Evolutionary conservation across 2,329 filamentous ascomycete species (phyloP).

Genomic region (Aspergillus thermomutatus): DNA sequence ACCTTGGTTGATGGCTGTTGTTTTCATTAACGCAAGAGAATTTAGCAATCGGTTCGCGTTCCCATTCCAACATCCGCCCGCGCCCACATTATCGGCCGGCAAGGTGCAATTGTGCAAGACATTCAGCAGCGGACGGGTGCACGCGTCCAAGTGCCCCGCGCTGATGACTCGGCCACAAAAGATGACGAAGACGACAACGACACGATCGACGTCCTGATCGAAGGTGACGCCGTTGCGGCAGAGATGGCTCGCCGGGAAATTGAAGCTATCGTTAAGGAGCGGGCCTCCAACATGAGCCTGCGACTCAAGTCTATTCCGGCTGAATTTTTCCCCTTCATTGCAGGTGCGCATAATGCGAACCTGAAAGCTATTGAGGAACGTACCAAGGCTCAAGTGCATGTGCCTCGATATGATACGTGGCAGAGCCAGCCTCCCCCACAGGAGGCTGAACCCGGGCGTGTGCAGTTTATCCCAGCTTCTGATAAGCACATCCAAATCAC

Average conservation of each 20-base stretch:
- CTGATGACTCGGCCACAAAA: constrained; percentile 61
- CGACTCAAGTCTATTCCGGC: constrained; percentile 80
- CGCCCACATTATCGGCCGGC: constrained; percentile 88
- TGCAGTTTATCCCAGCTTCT: constrained; percentile 66
- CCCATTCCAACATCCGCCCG: constrained; percentile 79
- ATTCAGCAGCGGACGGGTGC: constrained; percentile 88
- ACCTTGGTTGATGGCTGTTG: neutral
- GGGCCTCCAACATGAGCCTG: constrained; percentile 75
- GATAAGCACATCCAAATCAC: constrained; percentile 79
- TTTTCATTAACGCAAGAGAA: constrained; percentile 3
- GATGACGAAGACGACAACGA: constrained; percentile 75
- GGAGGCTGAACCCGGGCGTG: constrained; percentile 60
- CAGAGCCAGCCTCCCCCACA: constrained; percentile 64
- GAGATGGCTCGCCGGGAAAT: constrained; percentile 81
- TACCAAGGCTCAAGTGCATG: constrained; percentile 73
- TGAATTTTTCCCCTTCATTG: constrained; percentile 94
- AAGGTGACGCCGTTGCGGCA: constrained; percentile 86
- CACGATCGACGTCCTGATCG: constrained; percentile 80
- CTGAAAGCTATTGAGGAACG: constrained; percentile 66
- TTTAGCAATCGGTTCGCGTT: constrained; percentile 66
- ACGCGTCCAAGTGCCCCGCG: constrained; percentile 82
- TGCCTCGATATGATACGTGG: constrained; percentile 79
- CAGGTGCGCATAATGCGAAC: constrained; percentile 69
- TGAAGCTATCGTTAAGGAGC: constrained; percentile 80
- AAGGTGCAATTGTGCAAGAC: constrained; percentile 83